Percentiles rank a stretch among this genome's conserved stretches.
Evolutionary conservation across 768 basidiomycete species (phyloP).

Genomic region (Boletus rubescentipes): DNA sequence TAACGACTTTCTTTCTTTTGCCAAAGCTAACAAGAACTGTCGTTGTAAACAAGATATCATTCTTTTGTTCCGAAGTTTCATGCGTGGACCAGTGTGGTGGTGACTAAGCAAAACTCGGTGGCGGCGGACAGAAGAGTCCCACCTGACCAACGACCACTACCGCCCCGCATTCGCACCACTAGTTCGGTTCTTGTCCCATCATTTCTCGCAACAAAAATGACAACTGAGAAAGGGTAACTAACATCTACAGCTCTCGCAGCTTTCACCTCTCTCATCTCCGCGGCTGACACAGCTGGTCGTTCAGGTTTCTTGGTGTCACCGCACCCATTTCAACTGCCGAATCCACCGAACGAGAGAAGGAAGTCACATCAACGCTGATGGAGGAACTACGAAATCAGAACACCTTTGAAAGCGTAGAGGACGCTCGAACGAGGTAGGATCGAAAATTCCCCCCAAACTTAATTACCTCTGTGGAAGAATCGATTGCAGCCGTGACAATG

Average conservation of each 20-base stretch:
- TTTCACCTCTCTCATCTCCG: background rate
- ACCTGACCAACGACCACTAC: conserved; percentile 20
- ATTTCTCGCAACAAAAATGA: conserved; percentile 30
- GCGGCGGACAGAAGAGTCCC: conserved; percentile 8
- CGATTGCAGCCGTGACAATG: conserved; percentile 1
- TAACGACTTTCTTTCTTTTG: too few relatives aligned
- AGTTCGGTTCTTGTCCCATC: conserved; percentile 6
- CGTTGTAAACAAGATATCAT: too few relatives aligned
- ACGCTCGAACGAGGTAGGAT: conserved; percentile 79
- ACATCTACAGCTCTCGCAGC: conserved; percentile 6
- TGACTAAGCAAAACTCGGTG: conserved; percentile 27
- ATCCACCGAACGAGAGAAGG: conserved; percentile 76
- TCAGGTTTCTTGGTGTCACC: conserved; percentile 78
- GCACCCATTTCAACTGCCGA: conserved; percentile 78
- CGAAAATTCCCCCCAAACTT: conserved; percentile 7
- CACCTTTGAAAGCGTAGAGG: conserved; percentile 87
- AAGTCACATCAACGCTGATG: conserved; percentile 83
- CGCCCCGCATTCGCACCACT: conserved; percentile 5
- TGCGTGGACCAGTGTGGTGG: too few relatives aligned
- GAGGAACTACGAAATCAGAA: conserved; percentile 84
- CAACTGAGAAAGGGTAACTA: conserved; percentile 43
- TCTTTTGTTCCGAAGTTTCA: too few relatives aligned
- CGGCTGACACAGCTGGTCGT: conserved; percentile 12
- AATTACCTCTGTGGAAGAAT: conserved; percentile 2
- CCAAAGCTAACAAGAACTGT: too few relatives aligned